Base-by-base conservation (phyloP, 2,329 filamentous ascomycete genomes). In the Neofusicoccum ribis region DNA sequence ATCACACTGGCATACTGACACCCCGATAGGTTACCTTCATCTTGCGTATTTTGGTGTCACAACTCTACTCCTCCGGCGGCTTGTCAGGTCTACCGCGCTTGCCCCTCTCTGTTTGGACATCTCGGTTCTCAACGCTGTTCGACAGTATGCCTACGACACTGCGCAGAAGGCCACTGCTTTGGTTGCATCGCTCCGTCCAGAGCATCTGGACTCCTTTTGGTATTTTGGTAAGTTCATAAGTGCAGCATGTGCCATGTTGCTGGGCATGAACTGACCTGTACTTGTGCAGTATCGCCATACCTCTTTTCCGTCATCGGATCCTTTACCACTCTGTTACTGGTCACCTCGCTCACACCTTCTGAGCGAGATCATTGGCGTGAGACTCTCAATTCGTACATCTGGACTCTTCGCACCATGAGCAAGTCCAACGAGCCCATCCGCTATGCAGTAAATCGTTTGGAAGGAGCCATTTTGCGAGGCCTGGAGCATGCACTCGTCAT, bases 391-490 rank as follows among this genome's bases (percentile, higher is more conserved):
- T 63, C 65, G n/a, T 68, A 67, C 34, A 58, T 67, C 5, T 68
- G 67, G 67, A 67, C 51, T 5, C 65, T 68, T 9, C 61, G 77
- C 49, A 75, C 72, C 63, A 75, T 74, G 72, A 78, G 75, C 70
- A 78, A 79, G 65, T 73, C 72, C 51, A 72, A 73, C 62, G 72
- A 77, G 31, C 76, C 76, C 2, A 77, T 78, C 71, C 72, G 73
- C 46, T 78, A 78, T 56, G 76, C 76, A 7, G 76, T 77, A 17
- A 77, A 77, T 62, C 72, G 76, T 7, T 71, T 78, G 5, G 76
- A 78, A 54, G 76, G 76, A 37, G 75, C 74, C n/a, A 77, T 78
- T 51, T 67, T 78, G 39, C 73, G 76, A n/a, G 76, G 76, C 1
- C 68, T 78, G 3, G 76, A 78, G 68, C 76, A 78, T 66, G 73